These are phyloP conservation scores for Nyssa sinensis DNA, from an alignment of 148 eudicot species.

Conservation along the genomic window DNA sequence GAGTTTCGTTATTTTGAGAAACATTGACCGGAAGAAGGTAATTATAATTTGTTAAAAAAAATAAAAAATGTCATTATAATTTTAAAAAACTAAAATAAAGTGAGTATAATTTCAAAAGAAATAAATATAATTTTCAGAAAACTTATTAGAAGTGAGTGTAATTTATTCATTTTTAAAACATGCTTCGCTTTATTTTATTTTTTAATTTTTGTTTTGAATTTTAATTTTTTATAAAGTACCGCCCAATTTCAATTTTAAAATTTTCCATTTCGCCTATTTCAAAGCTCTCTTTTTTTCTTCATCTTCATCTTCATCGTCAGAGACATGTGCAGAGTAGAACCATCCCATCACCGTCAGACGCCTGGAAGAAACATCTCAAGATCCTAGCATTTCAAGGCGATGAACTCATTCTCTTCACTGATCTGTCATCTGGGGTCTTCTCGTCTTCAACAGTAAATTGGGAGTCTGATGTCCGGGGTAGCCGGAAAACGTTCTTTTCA, in stretches of 20 bases:
- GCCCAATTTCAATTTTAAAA: constrained; percentile 32
- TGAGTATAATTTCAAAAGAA: too few species aligned
- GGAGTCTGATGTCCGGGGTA: neutral
- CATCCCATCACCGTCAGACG: neutral
- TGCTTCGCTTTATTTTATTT: neutral
- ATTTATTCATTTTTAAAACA: too few species aligned
- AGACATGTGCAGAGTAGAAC: neutral
- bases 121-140: too few species aligned
- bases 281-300: constrained; percentile 16
- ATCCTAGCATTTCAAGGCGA: constrained; percentile 10
- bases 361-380: neutral
- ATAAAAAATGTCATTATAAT: too few species aligned
- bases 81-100: too few species aligned
- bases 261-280: constrained; percentile 29
- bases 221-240: constrained; percentile 14
- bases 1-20: too few species aligned
- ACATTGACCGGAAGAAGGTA: too few species aligned
- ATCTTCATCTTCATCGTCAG: neutral
- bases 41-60: too few species aligned
- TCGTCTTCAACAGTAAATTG: neutral
- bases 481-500: too few species aligned
- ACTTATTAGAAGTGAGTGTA: too few species aligned
- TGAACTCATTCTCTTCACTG: neutral
- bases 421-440: neutral
- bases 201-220: constrained; percentile 1